A percentile compares a stretch with the other conserved stretches of the same genome.
These are phyloP conservation scores for Pythium insidiosum DNA, from an alignment of 352 stramenopile genomes.

Conservation along the genomic window DNA sequence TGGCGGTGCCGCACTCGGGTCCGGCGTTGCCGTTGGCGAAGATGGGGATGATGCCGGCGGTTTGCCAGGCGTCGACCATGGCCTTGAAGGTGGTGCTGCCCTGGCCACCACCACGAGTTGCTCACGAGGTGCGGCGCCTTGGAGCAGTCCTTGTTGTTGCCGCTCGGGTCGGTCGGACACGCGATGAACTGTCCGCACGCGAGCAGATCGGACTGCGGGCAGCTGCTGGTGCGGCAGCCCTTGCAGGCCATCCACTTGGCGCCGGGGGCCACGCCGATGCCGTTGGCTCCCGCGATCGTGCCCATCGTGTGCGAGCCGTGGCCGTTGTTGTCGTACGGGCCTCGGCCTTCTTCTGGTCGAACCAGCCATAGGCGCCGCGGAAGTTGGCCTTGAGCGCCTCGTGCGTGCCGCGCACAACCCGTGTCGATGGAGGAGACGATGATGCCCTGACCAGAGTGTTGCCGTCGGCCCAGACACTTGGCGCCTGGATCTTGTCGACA, in stretches of 20 bases:
- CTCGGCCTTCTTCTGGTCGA: not conserved
- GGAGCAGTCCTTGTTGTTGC: not conserved
- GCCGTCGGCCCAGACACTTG: slow-evolving; percentile 1
- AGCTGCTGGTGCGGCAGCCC: not conserved
- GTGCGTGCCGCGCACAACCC: not conserved
- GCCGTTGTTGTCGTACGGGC: not conserved
- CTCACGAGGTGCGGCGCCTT: slow-evolving; percentile 8
- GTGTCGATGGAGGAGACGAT: not conserved
- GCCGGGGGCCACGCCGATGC: not conserved
- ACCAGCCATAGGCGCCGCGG: not conserved
- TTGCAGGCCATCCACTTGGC: not conserved
- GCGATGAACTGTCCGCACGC: not conserved
- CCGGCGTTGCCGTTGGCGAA: slow-evolving; percentile 16
- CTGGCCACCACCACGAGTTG: slow-evolving; percentile 9
- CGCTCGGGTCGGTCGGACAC: not conserved
- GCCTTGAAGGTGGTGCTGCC: slow-evolving; percentile 9
- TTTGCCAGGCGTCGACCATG: slow-evolving; percentile 12
- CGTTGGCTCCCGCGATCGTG: not conserved
- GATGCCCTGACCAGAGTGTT: slow-evolving; percentile 1
- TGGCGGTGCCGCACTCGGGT: slow-evolving; percentile 14
- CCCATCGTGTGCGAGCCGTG: not conserved
- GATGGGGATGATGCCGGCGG: slow-evolving; percentile 18
- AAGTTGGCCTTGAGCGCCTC: not conserved
- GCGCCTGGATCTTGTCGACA: slow-evolving; percentile 7
- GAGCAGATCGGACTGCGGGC: not conserved